These are phyloP conservation scores for Melastoma candidum DNA, from an alignment of 441 rosid genomes.

Conservation along the genomic window DNA sequence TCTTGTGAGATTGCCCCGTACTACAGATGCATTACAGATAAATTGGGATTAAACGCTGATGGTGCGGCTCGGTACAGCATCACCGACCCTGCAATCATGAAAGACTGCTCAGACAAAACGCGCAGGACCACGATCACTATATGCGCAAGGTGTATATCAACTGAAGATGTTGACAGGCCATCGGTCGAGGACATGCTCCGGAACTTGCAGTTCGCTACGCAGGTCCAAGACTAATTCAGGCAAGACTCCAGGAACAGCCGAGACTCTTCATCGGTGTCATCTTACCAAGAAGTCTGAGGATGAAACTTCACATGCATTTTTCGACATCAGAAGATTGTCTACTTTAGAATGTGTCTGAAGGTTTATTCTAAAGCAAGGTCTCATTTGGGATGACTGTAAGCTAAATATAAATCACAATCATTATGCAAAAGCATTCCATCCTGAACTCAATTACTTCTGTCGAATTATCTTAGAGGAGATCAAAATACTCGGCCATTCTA, in stretches of 20 bases:
- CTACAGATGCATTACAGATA: conserved; percentile 19
- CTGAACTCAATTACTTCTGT: too few species aligned
- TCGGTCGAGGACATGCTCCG: conserved; percentile 46
- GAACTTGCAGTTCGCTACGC: conserved; percentile 55
- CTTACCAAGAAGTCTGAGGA: background rate
- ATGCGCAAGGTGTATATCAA: conserved; percentile 32
- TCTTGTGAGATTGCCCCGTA: background rate
- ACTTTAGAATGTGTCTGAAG: too few species aligned
- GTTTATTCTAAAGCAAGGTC: too few species aligned
- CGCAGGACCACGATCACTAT: conserved; percentile 38
- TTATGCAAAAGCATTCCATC: too few species aligned
- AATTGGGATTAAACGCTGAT: conserved; percentile 29
- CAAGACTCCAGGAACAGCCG: background rate
- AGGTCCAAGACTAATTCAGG: conserved; percentile 28
- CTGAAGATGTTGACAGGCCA: conserved; percentile 29
- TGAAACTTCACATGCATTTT: background rate
- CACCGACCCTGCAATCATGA: conserved; percentile 32
- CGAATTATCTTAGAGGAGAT: too few species aligned
- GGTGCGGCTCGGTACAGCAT: conserved; percentile 29
- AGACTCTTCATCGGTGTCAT: background rate
- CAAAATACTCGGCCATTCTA: too few species aligned
- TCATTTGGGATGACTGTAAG: too few species aligned
- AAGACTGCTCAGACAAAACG: conserved; percentile 41
- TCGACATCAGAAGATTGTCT: background rate
- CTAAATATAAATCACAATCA: too few species aligned